These are phyloP conservation scores for Moelleriella libera DNA, from an alignment of 2,329 filamentous ascomycete genomes.

Conservation along the genomic window DNA sequence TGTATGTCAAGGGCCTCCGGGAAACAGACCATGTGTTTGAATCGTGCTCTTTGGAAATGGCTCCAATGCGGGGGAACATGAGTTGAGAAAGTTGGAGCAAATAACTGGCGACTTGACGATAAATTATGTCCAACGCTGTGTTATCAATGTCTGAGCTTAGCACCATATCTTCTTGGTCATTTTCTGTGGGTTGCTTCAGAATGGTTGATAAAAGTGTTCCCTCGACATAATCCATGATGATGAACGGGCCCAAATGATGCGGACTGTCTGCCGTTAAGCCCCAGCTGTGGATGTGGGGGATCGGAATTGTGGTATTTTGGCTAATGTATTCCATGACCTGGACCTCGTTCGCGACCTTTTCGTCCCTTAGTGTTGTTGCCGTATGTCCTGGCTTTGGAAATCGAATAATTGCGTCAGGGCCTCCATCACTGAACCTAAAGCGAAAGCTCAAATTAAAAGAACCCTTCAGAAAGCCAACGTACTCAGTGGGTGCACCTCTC, in stretches of 20 bases:
- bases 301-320: slow-evolving; percentile 15
- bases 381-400: slow-evolving; percentile 13
- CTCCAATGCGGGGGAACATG: slow-evolving; percentile 16
- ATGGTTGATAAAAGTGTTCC: slow-evolving; percentile 10
- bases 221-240: slow-evolving; percentile 17
- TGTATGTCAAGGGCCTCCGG: slow-evolving; percentile 21
- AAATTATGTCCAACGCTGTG: slow-evolving; percentile 9
- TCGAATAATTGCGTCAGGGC: slow-evolving; percentile 11
- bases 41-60: slow-evolving; percentile 15
- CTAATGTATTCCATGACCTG: slow-evolving; percentile 12
- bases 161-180: background rate
- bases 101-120: slow-evolving; percentile 11
- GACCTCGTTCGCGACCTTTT: slow-evolving; percentile 18
- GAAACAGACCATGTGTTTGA: slow-evolving; percentile 14
- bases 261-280: slow-evolving; percentile 15
- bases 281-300: slow-evolving; percentile 13
- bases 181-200: slow-evolving; percentile 10
- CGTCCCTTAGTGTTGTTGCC: slow-evolving; percentile 9
- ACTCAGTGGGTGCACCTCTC: slow-evolving; percentile 7
- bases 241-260: slow-evolving; percentile 16
- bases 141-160: slow-evolving; percentile 7
- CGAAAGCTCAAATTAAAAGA: slow-evolving; percentile 15
- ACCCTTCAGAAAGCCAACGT: slow-evolving; percentile 12
- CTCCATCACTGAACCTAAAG: slow-evolving; percentile 8
- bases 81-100: slow-evolving; percentile 17